A percentile compares a stretch with the other conserved stretches of the same genome.
phyloP scores from a whole-genome alignment of 768 basidiomycete genomes.

The Sporobolomyces pararoseus region DNA sequence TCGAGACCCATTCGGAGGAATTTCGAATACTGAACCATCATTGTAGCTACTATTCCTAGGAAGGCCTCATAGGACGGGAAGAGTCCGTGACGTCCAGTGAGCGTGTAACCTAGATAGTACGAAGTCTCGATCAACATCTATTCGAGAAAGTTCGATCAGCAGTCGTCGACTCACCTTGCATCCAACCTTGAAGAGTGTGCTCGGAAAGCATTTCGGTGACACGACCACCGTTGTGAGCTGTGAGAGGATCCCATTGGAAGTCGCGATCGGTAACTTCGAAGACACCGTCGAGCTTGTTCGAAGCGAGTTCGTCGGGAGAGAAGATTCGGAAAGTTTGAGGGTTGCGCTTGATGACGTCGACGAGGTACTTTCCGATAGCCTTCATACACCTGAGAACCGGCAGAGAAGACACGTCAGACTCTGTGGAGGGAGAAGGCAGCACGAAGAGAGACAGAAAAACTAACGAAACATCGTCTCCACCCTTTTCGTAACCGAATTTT shows the following conservation, averaged over 20 bases:
- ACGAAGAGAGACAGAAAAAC: slow-evolving; percentile 49
- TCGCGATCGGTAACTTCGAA: slow-evolving; percentile 57
- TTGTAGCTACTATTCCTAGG: slow-evolving; percentile 73
- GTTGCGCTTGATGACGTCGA: slow-evolving; percentile 57
- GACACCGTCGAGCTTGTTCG: slow-evolving; percentile 63
- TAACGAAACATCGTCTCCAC: slow-evolving; percentile 54
- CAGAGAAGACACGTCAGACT: not conserved
- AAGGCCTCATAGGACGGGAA: slow-evolving; percentile 92
- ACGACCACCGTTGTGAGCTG: slow-evolving; percentile 65
- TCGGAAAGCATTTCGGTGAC: slow-evolving; percentile 78
- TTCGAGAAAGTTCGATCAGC: too few species aligned
- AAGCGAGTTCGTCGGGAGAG: slow-evolving; percentile 63
- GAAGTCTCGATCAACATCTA: too few species aligned
- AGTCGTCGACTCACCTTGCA: too few species aligned
- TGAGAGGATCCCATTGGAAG: slow-evolving; percentile 75
- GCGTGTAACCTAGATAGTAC: too few species aligned
- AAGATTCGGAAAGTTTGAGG: slow-evolving; percentile 78
- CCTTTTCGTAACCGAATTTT: slow-evolving; percentile 56
- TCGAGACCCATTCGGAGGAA: slow-evolving; percentile 72
- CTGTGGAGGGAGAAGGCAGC: slow-evolving; percentile 40
- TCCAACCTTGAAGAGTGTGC: slow-evolving; percentile 83
- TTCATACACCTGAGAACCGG: slow-evolving; percentile 38
- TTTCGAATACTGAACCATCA: slow-evolving; percentile 61
- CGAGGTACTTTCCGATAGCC: slow-evolving; percentile 49
- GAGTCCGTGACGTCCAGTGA: slow-evolving; percentile 69